phyloP scores from a whole-genome alignment of 805 yeast species.

The Clavispora carvajalis region DNA sequence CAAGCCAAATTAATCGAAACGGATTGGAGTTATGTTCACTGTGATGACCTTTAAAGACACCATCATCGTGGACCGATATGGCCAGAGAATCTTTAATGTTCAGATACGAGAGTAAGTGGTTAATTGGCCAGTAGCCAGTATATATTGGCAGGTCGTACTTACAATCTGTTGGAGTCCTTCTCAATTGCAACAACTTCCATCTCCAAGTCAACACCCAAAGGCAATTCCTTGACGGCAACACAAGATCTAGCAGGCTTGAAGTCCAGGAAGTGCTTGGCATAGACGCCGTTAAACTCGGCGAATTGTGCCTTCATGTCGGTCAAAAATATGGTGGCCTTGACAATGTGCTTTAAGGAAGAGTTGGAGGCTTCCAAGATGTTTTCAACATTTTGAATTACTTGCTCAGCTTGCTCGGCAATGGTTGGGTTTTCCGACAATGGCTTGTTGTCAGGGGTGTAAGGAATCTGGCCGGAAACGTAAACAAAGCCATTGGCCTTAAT shows the following conservation, averaged over 20 bases:
- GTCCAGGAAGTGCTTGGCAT: slow-evolving; percentile 65
- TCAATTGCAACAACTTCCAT: slow-evolving; percentile 90
- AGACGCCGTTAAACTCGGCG: slow-evolving; percentile 79
- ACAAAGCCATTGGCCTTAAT: slow-evolving; percentile 82
- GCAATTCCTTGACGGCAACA: slow-evolving; percentile 89
- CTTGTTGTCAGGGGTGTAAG: slow-evolving; percentile 77
- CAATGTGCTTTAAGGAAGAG: slow-evolving; percentile 75
- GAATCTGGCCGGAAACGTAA: slow-evolving; percentile 94
- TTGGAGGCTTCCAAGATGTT: slow-evolving; percentile 80
- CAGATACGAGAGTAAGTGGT: too few species aligned
- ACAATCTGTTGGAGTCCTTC: slow-evolving; percentile 33
- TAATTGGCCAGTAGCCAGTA: neutral
- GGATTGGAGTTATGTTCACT: too few species aligned
- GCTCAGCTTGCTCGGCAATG: slow-evolving; percentile 73
- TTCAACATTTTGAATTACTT: slow-evolving; percentile 60
- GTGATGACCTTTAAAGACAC: too few species aligned
- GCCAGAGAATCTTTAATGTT: neutral
- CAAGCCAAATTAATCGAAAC: too few species aligned
- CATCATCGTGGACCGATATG: too few species aligned
- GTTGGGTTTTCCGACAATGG: slow-evolving; percentile 64
- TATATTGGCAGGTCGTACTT: slow-evolving; percentile 1
- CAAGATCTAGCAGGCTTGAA: slow-evolving; percentile 97
- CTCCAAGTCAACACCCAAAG: slow-evolving; percentile 83
- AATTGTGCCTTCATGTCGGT: slow-evolving; percentile 81
- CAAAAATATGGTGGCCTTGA: slow-evolving; percentile 85